These are phyloP conservation scores for Cardamine chenopodiifolia DNA, from an alignment of 345 rosid species.

Conservation along the genomic window DNA sequence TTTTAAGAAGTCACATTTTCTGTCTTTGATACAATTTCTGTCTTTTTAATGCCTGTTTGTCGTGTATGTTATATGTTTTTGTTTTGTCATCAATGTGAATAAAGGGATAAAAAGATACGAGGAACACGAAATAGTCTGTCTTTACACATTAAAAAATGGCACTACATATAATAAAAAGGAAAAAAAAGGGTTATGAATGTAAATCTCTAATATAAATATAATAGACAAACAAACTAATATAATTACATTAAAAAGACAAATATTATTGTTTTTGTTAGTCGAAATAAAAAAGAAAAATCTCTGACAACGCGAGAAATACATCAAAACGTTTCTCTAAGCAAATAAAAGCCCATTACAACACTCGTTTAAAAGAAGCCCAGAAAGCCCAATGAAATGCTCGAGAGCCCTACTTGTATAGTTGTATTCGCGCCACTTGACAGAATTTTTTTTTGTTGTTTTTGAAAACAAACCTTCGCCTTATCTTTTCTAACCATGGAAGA, in stretches of 20 bases:
- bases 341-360: not conserved
- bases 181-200: too few species aligned
- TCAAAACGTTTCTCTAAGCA: not conserved
- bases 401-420: conserved; percentile 8
- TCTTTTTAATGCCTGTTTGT: not conserved
- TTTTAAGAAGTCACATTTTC: not conserved
- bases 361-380: conserved; percentile 4
- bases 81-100: not conserved
- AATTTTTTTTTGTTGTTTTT: conserved; percentile 1
- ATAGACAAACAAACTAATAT: too few species aligned
- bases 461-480: conserved; percentile 40
- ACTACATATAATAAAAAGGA: too few species aligned
- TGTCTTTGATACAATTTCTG: not conserved
- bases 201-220: too few species aligned
- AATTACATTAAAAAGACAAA: too few species aligned
- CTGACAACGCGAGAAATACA: not conserved
- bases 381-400: not conserved
- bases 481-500: conserved; percentile 53
- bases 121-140: too few species aligned
- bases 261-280: too few species aligned
- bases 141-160: too few species aligned
- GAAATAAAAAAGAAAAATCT: too few species aligned
- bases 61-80: conserved; percentile 10
- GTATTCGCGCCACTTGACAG: conserved; percentile 24
- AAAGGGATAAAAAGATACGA: too few species aligned